Percentiles rank a stretch among this genome's conserved stretches.
These are phyloP conservation scores for Teunomyces lycoperdinae DNA, from an alignment of 805 yeast species.

Conservation along the genomic window DNA sequence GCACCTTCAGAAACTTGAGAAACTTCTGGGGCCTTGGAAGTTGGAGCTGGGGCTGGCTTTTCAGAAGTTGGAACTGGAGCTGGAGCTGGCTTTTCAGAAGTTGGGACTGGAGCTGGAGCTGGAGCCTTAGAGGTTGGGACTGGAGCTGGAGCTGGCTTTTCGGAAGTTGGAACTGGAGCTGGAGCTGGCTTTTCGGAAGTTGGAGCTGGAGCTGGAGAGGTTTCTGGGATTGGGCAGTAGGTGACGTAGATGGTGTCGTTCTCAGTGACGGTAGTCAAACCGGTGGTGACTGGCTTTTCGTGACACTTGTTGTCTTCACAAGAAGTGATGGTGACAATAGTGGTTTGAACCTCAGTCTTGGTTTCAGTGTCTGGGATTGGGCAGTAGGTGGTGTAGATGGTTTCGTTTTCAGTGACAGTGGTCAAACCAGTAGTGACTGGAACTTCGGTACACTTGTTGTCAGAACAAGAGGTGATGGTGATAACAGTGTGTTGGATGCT, in stretches of 20 bases:
- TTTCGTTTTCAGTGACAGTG: slow-evolving; percentile 18
- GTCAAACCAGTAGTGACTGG: slow-evolving; percentile 25
- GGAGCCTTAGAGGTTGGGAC: slow-evolving; percentile 5
- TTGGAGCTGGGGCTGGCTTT: background rate
- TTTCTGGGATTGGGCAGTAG: slow-evolving; percentile 26
- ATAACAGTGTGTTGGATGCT: slow-evolving; percentile 20
- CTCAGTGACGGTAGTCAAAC: slow-evolving; percentile 35
- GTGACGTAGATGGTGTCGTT: slow-evolving; percentile 29
- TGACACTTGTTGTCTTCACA: slow-evolving; percentile 30
- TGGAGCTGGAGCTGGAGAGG: slow-evolving; percentile 9
- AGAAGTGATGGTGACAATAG: slow-evolving; percentile 31
- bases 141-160: slow-evolving; percentile 6
- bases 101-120: slow-evolving; percentile 8
- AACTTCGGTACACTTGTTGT: slow-evolving; percentile 20
- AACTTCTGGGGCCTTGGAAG: background rate
- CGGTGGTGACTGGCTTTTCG: slow-evolving; percentile 24
- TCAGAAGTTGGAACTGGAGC: background rate
- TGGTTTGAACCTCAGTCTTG: slow-evolving; percentile 19
- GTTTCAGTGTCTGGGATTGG: slow-evolving; percentile 13
- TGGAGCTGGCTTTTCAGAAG: slow-evolving; percentile 3
- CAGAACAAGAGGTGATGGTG: slow-evolving; percentile 28
- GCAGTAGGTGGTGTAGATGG: slow-evolving; percentile 24
- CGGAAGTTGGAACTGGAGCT: background rate
- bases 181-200: slow-evolving; percentile 4
- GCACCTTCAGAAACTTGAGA: slow-evolving; percentile 4